These are phyloP conservation scores for Geosmithia morbida DNA, from an alignment of 2,329 filamentous ascomycete species.

Conservation along the genomic window DNA sequence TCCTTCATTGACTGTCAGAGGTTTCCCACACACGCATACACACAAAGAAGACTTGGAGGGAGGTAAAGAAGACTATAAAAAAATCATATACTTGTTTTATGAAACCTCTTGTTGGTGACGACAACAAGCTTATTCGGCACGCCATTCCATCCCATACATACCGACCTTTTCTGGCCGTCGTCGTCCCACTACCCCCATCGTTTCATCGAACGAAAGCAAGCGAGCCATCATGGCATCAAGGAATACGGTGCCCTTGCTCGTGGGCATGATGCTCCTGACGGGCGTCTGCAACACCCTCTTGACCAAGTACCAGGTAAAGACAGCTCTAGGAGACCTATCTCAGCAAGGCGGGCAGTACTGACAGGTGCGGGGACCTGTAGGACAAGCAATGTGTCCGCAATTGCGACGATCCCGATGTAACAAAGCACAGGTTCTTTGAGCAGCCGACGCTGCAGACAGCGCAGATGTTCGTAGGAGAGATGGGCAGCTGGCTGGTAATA, in stretches of 20 bases:
- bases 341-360: neutral
- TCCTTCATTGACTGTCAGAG: neutral
- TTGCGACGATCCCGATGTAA: slow-evolving; percentile 58
- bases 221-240: slow-evolving; percentile 49
- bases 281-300: slow-evolving; percentile 94
- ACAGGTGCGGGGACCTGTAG: slow-evolving; percentile 21
- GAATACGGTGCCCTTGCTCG: slow-evolving; percentile 66
- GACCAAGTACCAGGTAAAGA: slow-evolving; percentile 80
- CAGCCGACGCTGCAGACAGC: slow-evolving; percentile 93
- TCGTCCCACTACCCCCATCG: neutral
- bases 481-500: slow-evolving; percentile 90
- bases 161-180: too few species aligned
- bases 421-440: slow-evolving; percentile 63
- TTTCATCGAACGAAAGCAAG: neutral
- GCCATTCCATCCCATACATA: neutral
- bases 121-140: neutral
- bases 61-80: neutral
- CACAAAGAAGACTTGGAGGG: neutral
- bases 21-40: neutral
- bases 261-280: slow-evolving; percentile 92
- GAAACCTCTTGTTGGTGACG: neutral
- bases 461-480: slow-evolving; percentile 96
- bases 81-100: neutral
- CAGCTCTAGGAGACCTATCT: neutral
- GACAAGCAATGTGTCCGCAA: slow-evolving; percentile 95